Conservation (phyloP, 2,329 filamentous ascomycete species). For the Ceratocystis variospora region DNA sequence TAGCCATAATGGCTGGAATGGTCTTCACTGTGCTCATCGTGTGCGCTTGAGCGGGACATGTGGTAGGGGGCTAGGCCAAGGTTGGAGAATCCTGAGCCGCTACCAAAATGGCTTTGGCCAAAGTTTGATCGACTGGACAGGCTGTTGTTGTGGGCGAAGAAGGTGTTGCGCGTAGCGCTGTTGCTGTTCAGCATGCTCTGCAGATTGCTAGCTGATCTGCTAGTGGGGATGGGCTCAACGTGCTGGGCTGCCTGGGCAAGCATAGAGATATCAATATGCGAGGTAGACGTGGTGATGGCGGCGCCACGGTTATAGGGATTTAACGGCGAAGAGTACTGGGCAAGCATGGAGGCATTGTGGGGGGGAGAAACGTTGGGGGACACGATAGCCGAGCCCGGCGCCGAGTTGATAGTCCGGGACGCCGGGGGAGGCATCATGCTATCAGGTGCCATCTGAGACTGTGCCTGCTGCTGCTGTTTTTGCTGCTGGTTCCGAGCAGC, state of each 20-base stretch:
- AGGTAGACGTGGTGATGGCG: constrained; percentile 28
- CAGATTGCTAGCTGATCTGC: constrained; percentile 28
- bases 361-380: constrained; percentile 96
- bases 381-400: constrained; percentile 68
- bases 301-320: constrained; percentile 35
- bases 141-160: constrained; percentile 17
- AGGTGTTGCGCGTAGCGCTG: constrained; percentile 18
- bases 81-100: constrained; percentile 39
- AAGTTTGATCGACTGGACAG: constrained; percentile 23
- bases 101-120: constrained; percentile 41
- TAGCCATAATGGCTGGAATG: constrained; percentile 58
- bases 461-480: constrained; percentile 91
- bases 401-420: constrained; percentile 73
- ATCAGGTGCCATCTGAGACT: constrained; percentile 51
- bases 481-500: constrained; percentile 57
- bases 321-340: constrained; percentile 26
- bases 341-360: constrained; percentile 67
- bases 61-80: constrained; percentile 69
- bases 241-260: constrained; percentile 48
- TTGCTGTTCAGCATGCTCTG: constrained; percentile 26
- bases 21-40: constrained; percentile 63
- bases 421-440: constrained; percentile 60
- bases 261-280: constrained; percentile 42
- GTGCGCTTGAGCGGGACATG: constrained; percentile 80
- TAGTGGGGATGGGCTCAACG: constrained; percentile 31